Evolutionary conservation across 208 protist species (phyloP).

Genomic region (Leishmania braziliensis): DNA sequence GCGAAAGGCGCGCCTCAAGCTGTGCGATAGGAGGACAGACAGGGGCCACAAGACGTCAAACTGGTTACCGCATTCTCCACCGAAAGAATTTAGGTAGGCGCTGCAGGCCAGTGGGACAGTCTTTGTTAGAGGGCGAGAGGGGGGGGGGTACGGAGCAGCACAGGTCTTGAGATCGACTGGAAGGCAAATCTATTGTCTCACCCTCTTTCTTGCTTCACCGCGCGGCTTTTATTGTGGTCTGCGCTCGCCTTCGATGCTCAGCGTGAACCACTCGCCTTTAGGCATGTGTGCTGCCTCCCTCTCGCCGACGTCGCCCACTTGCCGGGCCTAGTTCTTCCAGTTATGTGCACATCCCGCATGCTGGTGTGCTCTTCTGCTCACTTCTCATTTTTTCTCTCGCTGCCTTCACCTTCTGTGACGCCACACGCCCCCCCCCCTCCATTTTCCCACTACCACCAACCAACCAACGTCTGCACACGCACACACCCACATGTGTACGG

Average conservation of each 20-base stretch:
- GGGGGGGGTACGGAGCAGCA: neutral
- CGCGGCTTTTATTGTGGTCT: neutral
- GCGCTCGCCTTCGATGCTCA: neutral
- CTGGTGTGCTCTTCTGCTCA: neutral
- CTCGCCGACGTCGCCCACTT: neutral
- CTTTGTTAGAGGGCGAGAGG: neutral
- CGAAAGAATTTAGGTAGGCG: neutral
- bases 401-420: neutral
- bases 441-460: neutral
- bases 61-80: neutral
- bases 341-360: neutral
- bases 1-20: neutral
- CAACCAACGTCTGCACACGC: neutral
- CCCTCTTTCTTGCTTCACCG: neutral
- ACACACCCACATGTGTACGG: neutral
- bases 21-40: neutral
- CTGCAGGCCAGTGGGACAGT: neutral
- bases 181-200: neutral
- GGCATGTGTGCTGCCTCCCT: neutral
- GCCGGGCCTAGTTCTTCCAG: neutral
- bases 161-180: neutral
- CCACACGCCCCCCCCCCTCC: neutral
- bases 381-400: neutral
- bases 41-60: neutral
- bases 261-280: neutral